These are phyloP conservation scores for Pseudozyma pruni DNA, from an alignment of 1,284 basidiomycete species.

Conservation along the genomic window DNA sequence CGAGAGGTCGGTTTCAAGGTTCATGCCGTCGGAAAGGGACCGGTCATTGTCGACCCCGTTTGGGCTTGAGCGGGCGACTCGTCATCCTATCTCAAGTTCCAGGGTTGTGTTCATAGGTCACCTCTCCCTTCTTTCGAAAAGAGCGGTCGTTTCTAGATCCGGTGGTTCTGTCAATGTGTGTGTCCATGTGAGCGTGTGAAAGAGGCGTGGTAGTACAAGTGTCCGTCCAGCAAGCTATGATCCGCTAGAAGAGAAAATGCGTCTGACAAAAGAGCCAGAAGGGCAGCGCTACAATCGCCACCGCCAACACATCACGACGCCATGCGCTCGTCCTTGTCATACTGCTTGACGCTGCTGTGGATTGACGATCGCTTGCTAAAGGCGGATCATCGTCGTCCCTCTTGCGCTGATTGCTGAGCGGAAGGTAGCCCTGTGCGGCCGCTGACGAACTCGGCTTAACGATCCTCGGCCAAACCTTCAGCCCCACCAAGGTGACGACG, in stretches of 20 bases:
- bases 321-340: background rate
- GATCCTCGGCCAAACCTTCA: slow-evolving; percentile 22
- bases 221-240: background rate
- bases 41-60: slow-evolving; percentile 62
- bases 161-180: too few species aligned
- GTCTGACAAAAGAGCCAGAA: slow-evolving; percentile 49
- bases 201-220: slow-evolving; percentile 4
- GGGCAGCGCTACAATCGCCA: slow-evolving; percentile 34
- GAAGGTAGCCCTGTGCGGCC: slow-evolving; percentile 11
- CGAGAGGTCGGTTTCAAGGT: slow-evolving; percentile 93
- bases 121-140: too few species aligned
- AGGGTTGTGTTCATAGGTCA: too few species aligned
- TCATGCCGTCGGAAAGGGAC: slow-evolving; percentile 68
- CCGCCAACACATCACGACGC: slow-evolving; percentile 34
- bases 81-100: too few species aligned
- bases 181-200: background rate
- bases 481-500: slow-evolving; percentile 17
- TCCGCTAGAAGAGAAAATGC: slow-evolving; percentile 29
- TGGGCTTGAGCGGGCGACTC: slow-evolving; percentile 52
- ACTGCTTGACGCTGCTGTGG: background rate
- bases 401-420: slow-evolving; percentile 20
- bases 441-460: background rate
- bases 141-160: too few species aligned
- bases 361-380: background rate
- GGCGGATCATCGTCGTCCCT: slow-evolving; percentile 27